Conservation (phyloP, 306 rosid genomes). For the Gleditsia sinensis region DNA sequence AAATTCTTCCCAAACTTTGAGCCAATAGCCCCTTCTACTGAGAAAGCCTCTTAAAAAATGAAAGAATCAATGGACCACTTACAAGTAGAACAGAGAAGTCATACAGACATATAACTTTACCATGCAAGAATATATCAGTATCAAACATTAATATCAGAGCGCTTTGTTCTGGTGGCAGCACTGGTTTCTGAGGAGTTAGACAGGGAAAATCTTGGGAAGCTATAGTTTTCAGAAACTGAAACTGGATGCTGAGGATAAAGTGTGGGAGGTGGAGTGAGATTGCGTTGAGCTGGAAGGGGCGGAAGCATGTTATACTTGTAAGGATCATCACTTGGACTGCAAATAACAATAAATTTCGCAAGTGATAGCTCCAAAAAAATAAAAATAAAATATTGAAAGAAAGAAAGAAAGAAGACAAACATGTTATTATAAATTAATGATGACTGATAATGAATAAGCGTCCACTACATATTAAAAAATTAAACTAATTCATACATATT, state of each 20-base stretch:
- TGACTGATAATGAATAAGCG: not conserved
- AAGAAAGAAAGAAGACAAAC: not conserved
- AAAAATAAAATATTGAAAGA: too few species aligned
- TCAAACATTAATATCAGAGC: constrained; percentile 62
- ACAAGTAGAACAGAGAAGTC: not conserved
- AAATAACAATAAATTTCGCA: not conserved
- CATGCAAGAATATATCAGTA: not conserved
- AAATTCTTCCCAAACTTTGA: not conserved
- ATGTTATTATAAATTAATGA: too few species aligned
- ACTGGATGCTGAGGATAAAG: constrained; percentile 75
- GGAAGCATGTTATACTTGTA: constrained; percentile 62
- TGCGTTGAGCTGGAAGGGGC: constrained; percentile 66
- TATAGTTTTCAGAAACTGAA: constrained; percentile 56
- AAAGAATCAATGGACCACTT: constrained; percentile 18
- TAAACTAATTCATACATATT: not conserved
- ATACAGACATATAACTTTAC: not conserved
- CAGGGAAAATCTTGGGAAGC: constrained; percentile 53
- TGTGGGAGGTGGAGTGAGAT: constrained; percentile 65
- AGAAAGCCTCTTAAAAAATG: constrained; percentile 9
- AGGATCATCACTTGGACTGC: constrained; percentile 49
- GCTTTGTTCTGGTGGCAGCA: constrained; percentile 54
- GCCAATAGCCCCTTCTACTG: not conserved
- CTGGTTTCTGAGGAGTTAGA: constrained; percentile 48
- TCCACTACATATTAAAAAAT: not conserved
- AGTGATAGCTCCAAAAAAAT: not conserved